Evolutionary conservation across 2,329 filamentous ascomycete species (phyloP).

Genomic region (Phyllachora maydis): DNA sequence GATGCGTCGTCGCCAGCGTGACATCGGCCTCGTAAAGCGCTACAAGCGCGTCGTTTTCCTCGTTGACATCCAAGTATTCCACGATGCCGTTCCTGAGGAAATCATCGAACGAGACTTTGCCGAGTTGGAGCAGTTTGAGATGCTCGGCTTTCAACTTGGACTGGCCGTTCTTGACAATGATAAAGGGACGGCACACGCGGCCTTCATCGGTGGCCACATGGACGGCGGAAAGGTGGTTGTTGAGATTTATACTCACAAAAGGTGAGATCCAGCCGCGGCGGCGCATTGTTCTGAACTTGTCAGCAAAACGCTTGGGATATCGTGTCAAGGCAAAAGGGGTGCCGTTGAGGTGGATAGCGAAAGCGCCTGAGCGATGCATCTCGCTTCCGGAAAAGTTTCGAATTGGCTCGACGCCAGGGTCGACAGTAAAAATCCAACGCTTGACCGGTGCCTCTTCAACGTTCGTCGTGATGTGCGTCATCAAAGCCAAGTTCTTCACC

Average conservation of each 20-base stretch:
- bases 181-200: conserved; percentile 85
- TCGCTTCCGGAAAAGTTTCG: conserved; percentile 55
- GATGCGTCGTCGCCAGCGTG: conserved; percentile 65
- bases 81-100: conserved; percentile 79
- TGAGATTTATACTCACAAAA: conserved; percentile 92
- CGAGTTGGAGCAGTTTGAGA: conserved; percentile 61
- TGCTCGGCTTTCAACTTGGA: conserved; percentile 64
- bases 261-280: conserved; percentile 84
- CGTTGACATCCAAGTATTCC: conserved; percentile 94
- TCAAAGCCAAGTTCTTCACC: conserved; percentile 92
- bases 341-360: conserved; percentile 88
- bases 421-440: conserved; percentile 68
- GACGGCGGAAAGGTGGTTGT: conserved; percentile 76
- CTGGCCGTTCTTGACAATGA: conserved; percentile 77
- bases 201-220: conserved; percentile 96
- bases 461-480: conserved; percentile 98
- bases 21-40: conserved; percentile 78
- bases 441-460: conserved; percentile 83
- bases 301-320: conserved; percentile 70
- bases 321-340: conserved; percentile 78
- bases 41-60: conserved; percentile 92
- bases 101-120: conserved; percentile 79
- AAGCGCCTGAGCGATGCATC: conserved; percentile 66
- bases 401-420: conserved; percentile 63
- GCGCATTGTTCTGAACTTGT: conserved; percentile 68